Conservation (phyloP, 192 early-diverging fungal genomes). For the Umbelopsis vinacea region DNA sequence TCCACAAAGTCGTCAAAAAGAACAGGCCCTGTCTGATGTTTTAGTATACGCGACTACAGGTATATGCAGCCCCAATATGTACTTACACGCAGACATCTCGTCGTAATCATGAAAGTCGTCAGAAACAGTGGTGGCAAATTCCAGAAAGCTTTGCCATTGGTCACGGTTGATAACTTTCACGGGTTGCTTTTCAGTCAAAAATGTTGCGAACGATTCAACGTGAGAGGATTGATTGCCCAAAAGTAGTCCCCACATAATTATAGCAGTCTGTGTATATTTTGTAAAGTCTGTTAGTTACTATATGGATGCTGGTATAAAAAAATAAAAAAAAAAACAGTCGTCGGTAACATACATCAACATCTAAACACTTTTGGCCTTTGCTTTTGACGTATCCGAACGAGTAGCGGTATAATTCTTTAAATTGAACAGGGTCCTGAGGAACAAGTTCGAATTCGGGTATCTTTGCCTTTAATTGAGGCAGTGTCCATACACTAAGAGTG, state of each 20-base stretch:
- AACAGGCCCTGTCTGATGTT: conserved; percentile 57
- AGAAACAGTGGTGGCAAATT: conserved; percentile 55
- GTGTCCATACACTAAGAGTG: conserved; percentile 41
- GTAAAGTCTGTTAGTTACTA: neutral
- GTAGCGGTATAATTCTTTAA: conserved; percentile 66
- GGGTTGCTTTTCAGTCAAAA: conserved; percentile 51
- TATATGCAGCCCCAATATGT: neutral
- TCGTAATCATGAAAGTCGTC: conserved; percentile 62
- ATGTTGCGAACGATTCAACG: conserved; percentile 51
- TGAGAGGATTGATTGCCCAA: conserved; percentile 47
- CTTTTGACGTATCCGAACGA: conserved; percentile 68
- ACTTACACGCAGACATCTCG: conserved; percentile 65
- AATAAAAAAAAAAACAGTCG: neutral
- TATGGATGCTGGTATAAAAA: neutral
- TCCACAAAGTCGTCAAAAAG: conserved; percentile 70
- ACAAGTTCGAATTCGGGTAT: conserved; percentile 39
- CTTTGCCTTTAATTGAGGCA: conserved; percentile 39
- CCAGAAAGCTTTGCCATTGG: conserved; percentile 70
- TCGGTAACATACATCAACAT: conserved; percentile 52
- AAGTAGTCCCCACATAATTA: conserved; percentile 56
- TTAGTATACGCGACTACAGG: neutral
- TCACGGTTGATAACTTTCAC: conserved; percentile 69
- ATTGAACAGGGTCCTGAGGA: conserved; percentile 43
- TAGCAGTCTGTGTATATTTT: conserved; percentile 43
- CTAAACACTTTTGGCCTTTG: conserved; percentile 62